A percentile compares a stretch with the other conserved stretches of the same genome.
phyloP scores from a whole-genome alignment of 441 rosid species.

The Erodium moschatum region DNA sequence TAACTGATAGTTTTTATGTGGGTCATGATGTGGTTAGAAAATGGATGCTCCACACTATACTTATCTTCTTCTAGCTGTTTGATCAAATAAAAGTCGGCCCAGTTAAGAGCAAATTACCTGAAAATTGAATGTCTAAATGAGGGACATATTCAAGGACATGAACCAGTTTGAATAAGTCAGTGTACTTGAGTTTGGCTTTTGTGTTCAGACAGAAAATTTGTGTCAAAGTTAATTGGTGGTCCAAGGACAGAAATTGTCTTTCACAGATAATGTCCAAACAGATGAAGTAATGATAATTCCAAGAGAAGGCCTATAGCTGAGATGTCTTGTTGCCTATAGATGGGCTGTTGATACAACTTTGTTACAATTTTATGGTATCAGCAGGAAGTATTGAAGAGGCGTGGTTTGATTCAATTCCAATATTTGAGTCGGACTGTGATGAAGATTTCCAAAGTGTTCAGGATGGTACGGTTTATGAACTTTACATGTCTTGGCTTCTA shows the following conservation, averaged over 20 bases:
- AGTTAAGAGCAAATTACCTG: background rate
- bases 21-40: background rate
- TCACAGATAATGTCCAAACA: too few relatives aligned
- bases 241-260: too few relatives aligned
- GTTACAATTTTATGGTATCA: slow-evolving; percentile 14
- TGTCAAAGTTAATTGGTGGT: background rate
- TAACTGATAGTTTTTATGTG: background rate
- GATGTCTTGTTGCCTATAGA: slow-evolving; percentile 17
- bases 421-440: slow-evolving; percentile 47
- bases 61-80: too few relatives aligned
- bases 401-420: slow-evolving; percentile 22
- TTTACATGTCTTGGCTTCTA: background rate
- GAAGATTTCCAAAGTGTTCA: slow-evolving; percentile 68
- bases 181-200: background rate
- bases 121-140: background rate
- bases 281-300: background rate
- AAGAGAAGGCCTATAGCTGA: background rate
- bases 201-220: background rate
- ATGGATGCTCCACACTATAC: background rate
- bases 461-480: slow-evolving; percentile 41
- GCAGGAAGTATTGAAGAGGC: slow-evolving; percentile 61
- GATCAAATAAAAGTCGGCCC: too few relatives aligned
- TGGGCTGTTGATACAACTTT: slow-evolving; percentile 14
- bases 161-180: background rate
- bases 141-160: background rate